Base-by-base conservation (phyloP, 768 basidiomycete species). In the Auriscalpium vulgare region DNA sequence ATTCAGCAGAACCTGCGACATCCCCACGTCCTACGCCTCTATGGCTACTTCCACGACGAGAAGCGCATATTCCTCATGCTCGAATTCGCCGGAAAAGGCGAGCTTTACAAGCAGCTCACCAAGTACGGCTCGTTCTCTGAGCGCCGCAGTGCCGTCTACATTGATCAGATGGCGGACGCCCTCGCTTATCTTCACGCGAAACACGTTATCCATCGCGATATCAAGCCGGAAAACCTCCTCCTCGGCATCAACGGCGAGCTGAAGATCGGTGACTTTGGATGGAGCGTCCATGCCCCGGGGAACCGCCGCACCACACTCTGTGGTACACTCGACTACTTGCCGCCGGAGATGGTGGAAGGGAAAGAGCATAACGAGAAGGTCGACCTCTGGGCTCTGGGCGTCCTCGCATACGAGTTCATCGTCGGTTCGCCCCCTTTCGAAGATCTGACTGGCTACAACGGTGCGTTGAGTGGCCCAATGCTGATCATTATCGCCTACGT, bases 211-310 rank as follows among this genome's bases (percentile, higher is more conserved):
- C 97, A 99, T 69, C 84, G 97, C 36, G 97, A 99, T 65, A 99
- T 99, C 74, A 99, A 99, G 71, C 97, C 97, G 0, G 95, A 99
- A 74, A 99, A 99, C 69, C 72, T 99, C 50, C 78, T 99, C 36
- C 75, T 98, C 11, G 95, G 95, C 10, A 82, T 98, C 65, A 92
- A 94, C 63, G 95, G 95, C 43, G 95, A 98, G 68, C 76, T 99
- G 64, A 98, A 99, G 78, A 95, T 99, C 59, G 97, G 86, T 3
- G 95, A 98, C 71, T 98, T 98, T 70, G 97, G 97, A 10, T 99
- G 97, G 95, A 92, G 88, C 64, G 93, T 97, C 8, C 95, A 98
- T 68, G 95, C 95, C 0, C 95, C 95, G 0, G 84, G 91, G 1
- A 91, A 93, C 67, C 75, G 94, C 47, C 74, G 95, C 46, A 87